Percentiles rank a stretch among this genome's conserved stretches.
These are phyloP conservation scores for Plasmodium falciparum DNA, from an alignment of 169 alveolate genomes.

Conservation along the genomic window DNA sequence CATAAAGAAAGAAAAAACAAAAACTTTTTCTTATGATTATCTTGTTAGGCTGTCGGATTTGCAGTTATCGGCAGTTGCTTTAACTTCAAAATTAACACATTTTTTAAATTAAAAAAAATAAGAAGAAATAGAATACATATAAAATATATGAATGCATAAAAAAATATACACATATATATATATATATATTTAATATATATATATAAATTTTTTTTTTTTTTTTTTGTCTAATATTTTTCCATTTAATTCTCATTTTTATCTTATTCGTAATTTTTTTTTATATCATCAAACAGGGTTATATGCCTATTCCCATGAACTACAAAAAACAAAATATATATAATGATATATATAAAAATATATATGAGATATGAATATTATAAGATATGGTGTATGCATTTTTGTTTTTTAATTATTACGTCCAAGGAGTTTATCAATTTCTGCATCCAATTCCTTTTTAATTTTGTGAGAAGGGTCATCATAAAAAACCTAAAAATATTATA, in stretches of 20 bases:
- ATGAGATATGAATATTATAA: background rate
- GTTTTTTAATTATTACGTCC: conserved; percentile 34
- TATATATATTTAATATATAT: background rate
- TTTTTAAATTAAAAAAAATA: conserved; percentile 24
- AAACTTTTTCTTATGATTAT: conserved; percentile 31
- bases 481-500: conserved; percentile 13
- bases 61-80: conserved; percentile 20
- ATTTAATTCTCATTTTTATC: no score
- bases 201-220: background rate
- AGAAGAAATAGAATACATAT: background rate
- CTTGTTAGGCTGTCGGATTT: conserved; percentile 39
- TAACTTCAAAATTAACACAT: conserved; percentile 40
- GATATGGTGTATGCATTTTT: background rate
- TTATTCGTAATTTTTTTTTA: conserved; percentile 25
- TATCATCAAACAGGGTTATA: conserved; percentile 33
- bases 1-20: conserved; percentile 6
- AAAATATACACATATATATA: background rate
- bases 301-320: conserved; percentile 21
- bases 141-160: background rate
- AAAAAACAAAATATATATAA: conserved; percentile 1
- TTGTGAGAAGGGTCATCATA: background rate
- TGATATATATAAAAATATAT: background rate
- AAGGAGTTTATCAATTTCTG: conserved; percentile 28
- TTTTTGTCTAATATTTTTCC: background rate
- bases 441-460: conserved; percentile 4